A percentile compares a stretch with the other conserved stretches of the same genome.
Evolutionary conservation across 1,284 basidiomycete genomes (phyloP).

Genomic region (Leccinum colubrinum): DNA sequence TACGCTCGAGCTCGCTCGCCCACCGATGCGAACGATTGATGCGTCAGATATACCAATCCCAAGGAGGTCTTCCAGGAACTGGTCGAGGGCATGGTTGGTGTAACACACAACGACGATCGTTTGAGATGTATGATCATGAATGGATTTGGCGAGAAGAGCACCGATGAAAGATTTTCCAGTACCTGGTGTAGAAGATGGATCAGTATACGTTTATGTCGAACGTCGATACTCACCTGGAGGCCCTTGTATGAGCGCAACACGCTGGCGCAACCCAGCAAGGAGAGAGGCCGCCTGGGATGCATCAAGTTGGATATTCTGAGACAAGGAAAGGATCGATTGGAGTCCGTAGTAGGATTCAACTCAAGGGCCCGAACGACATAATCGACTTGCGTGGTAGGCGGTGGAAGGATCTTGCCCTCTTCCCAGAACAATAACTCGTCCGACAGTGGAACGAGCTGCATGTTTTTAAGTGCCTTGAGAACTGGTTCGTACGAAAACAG

Average conservation of each 20-base stretch:
- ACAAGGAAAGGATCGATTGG: slow-evolving; percentile 32
- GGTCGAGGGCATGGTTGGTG: slow-evolving; percentile 68
- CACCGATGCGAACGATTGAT: slow-evolving; percentile 55
- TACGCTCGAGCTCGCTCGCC: slow-evolving; percentile 48
- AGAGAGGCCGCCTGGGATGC: slow-evolving; percentile 50
- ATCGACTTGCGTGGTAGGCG: slow-evolving; percentile 2
- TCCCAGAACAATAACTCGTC: slow-evolving; percentile 54
- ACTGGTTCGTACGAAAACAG: slow-evolving; percentile 63
- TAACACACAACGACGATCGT: slow-evolving; percentile 64
- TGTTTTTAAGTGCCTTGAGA: slow-evolving; percentile 50
- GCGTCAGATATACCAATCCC: slow-evolving; percentile 49
- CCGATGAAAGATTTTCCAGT: slow-evolving; percentile 73
- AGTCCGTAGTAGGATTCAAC: slow-evolving; percentile 40
- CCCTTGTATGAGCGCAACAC: slow-evolving; percentile 60
- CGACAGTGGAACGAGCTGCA: slow-evolving; percentile 42
- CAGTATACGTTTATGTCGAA: background rate
- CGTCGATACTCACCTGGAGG: slow-evolving; percentile 51
- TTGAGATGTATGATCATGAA: slow-evolving; percentile 46
- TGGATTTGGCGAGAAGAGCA: slow-evolving; percentile 54
- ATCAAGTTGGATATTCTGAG: slow-evolving; percentile 46
- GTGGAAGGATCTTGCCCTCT: slow-evolving; percentile 1
- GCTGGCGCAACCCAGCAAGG: slow-evolving; percentile 49
- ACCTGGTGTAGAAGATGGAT: slow-evolving; percentile 36
- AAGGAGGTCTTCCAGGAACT: slow-evolving; percentile 59
- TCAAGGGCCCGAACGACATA: slow-evolving; percentile 31